phyloP scores from a whole-genome alignment of 1,284 basidiomycete genomes.

The Fomitopsis pinicola region DNA sequence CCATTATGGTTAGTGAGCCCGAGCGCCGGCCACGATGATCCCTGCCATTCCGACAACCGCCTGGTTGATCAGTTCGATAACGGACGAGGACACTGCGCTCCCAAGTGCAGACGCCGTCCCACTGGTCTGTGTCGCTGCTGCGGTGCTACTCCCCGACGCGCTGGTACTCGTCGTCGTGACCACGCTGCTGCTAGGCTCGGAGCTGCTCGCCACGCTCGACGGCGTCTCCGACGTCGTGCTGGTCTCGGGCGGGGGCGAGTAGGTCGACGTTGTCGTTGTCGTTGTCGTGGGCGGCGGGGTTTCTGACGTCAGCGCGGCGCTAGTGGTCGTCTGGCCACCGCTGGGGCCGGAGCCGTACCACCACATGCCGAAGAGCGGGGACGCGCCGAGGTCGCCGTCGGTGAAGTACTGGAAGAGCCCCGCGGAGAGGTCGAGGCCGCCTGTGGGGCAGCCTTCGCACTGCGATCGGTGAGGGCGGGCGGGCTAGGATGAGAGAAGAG shows the following conservation, averaged over 20 bases:
- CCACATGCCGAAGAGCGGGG: conserved; percentile 19
- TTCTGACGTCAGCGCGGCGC: background rate
- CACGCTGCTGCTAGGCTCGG: background rate
- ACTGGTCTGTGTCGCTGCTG: background rate
- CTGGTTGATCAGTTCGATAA: background rate
- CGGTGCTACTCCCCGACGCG: background rate
- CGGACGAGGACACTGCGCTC: background rate
- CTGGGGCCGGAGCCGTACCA: conserved; percentile 7
- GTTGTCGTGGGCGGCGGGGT: background rate
- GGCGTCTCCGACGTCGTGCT: background rate
- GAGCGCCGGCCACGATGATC: background rate
- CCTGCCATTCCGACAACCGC: background rate
- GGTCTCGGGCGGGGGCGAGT: background rate
- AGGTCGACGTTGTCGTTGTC: background rate
- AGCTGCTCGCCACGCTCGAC: background rate
- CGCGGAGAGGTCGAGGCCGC: conserved; percentile 74
- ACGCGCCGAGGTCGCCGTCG: conserved; percentile 17
- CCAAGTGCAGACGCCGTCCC: background rate
- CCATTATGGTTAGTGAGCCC: background rate
- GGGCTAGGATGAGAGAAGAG: background rate
- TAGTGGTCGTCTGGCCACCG: background rate
- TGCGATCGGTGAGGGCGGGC: conserved; percentile 18
- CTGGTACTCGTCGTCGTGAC: background rate
- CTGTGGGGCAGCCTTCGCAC: conserved; percentile 70
- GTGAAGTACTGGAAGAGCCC: conserved; percentile 70